phyloP scores from a whole-genome alignment of 2,329 filamentous ascomycete species.

The Penicillium sp. region DNA sequence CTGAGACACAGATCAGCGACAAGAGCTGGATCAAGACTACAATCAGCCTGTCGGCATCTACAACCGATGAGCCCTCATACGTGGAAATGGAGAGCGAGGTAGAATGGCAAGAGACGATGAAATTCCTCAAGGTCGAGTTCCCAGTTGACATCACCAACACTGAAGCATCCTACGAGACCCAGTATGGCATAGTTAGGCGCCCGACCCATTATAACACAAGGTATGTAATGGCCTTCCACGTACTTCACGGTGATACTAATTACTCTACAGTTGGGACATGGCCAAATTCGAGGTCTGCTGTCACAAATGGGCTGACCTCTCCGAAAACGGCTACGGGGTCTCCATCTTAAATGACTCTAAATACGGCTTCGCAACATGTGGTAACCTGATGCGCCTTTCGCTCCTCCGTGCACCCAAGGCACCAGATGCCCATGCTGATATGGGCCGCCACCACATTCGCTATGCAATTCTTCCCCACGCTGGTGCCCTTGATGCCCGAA shows the following conservation, averaged over 20 bases:
- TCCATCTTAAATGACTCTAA: conserved; percentile 94
- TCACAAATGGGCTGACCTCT: conserved; percentile 90
- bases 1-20: conserved; percentile 82
- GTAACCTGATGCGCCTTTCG: conserved; percentile 84
- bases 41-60: conserved; percentile 71
- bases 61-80: conserved; percentile 63
- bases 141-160: conserved; percentile 87
- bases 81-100: conserved; percentile 81
- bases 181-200: conserved; percentile 82
- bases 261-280: conserved; percentile 73
- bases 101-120: conserved; percentile 97
- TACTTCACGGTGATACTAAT: conserved; percentile 22
- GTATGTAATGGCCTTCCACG: conserved; percentile 42
- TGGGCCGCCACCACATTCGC: conserved; percentile 82
- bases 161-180: conserved; percentile 91
- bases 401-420: conserved; percentile 86
- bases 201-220: conserved; percentile 97
- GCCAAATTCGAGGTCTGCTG: conserved; percentile 97
- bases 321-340: conserved; percentile 83
- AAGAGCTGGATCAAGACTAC: conserved; percentile 83
- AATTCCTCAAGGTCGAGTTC: conserved; percentile 98
- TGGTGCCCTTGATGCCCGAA: conserved; percentile 67
- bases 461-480: conserved; percentile 88
- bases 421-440: conserved; percentile 88
- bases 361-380: conserved; percentile 89